Base-by-base conservation (phyloP, 2,329 filamentous ascomycete genomes). In the Pseudogymnoascus sp. region DNA sequence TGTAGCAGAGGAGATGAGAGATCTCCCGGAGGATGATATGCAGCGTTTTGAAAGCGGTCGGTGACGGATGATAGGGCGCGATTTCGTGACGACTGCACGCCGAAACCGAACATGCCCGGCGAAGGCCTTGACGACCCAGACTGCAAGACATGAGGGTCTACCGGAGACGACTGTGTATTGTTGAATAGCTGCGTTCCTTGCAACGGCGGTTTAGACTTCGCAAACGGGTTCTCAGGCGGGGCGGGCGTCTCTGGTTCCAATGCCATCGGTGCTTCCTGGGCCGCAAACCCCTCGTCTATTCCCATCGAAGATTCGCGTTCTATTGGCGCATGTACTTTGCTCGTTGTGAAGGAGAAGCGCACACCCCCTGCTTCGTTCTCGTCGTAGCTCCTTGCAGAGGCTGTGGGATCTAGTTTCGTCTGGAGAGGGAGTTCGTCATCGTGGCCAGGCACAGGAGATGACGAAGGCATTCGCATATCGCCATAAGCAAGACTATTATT, bases 161-260 rank as follows among this genome's bases (percentile, higher is more conserved):
- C 18, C 3, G 57, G 57, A 25, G 57, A 58, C 25, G 57, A 58
- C 18, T 58, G 57, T 22, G 57, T 58, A 14, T 37, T 39, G 25
- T 39, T 39, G 57, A 58, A 58, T 25, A 58, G 6, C 16, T 58
- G 57, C 11, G 35, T 58, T 11, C 35, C 57, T 25, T 39, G 47
- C 28, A 54, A 35, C 16, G 47, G 47, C 5, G 47, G 47, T 14
- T 54, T 54, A 9, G 47, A 54, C 28, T 54, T 54, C 16, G 47
- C 57, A 25, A 58, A 58, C n/a, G 57, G 57, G n/a, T 58, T 58
- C 8, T 37, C 33, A 6, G 57, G 57, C 33, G 57, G 57, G 25
- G 57, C 57, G 2, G 57, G 57, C 3, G 57, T 58, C n/a, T 58
- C 57, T 4, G 57, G 57, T 4, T 25, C 57, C 18, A 25, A 37